These are phyloP conservation scores for Aspergillus unguis DNA, from an alignment of 2,329 filamentous ascomycete genomes.

Conservation along the genomic window DNA sequence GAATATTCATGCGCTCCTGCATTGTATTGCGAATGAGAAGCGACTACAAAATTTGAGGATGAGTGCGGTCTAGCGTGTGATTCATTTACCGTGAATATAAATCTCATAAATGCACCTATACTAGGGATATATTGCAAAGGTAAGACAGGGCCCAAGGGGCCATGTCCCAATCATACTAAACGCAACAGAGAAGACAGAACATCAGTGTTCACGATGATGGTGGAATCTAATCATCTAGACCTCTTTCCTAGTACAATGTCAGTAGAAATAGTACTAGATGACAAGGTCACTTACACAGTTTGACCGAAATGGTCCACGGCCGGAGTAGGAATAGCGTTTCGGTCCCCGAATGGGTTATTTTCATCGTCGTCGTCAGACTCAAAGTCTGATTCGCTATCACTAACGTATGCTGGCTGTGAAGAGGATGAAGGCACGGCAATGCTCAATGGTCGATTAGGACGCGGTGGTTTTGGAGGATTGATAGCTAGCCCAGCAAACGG, in stretches of 20 bases:
- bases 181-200: background rate
- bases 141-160: background rate
- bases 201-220: background rate
- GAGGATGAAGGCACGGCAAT: constrained; percentile 29
- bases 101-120: background rate
- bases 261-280: constrained; percentile 1
- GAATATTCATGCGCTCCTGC: no score
- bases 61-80: no score
- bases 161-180: background rate
- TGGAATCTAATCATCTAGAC: constrained; percentile 16
- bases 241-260: constrained; percentile 26
- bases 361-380: constrained; percentile 69
- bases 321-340: constrained; percentile 57
- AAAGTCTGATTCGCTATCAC: constrained; percentile 52
- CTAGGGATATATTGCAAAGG: background rate
- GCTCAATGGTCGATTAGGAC: constrained; percentile 62
- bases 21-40: no score
- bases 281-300: constrained; percentile 24
- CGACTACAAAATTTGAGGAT: no score
- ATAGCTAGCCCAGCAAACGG: constrained; percentile 35
- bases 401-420: constrained; percentile 42
- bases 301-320: constrained; percentile 27
- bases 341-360: constrained; percentile 84
- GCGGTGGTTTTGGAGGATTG: constrained; percentile 37
- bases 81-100: no score